Base-by-base conservation (phyloP, 106 monocot genomes). In the Narthecium ossifragum region DNA sequence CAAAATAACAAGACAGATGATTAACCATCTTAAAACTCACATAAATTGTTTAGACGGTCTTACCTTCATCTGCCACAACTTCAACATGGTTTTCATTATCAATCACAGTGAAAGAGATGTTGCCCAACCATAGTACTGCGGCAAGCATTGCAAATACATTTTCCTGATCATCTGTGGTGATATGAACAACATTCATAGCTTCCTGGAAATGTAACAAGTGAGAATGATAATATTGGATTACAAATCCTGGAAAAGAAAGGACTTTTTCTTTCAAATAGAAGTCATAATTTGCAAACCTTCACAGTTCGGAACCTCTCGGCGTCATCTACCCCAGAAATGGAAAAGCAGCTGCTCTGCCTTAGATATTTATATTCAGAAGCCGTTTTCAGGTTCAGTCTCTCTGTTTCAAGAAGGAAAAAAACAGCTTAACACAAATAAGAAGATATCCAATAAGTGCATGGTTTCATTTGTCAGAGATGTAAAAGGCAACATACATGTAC, bases 71-170 rank as follows among this genome's bases (percentile, higher is more conserved):
- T 34, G 63, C 51, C 52, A 98, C 73, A 71, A 83, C 71, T 73
- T 87, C 81, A 69, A 76, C 90, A 66, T 98, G 96, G 65, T 91
- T 84, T 77, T 98, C 96, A 70, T 82, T 79, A 66, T 98, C 96
- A 65, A 84, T 75, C 61, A 90, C 78, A 11, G 69, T 69, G 68
- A 98, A 98, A 10, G 80, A 79, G 46, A 98, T 75, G 57, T 98
- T 84, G 31, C 96, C 96, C 67, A 98, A 63, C 96, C 96, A 98
- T 37, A 98, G 66, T 60, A 98, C 84, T 47, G 87, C 84, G 53
- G 91, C 72, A 51, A 98, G 86, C 80, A 98, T 91, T 18, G 90
- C 75, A 70, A 91, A 98, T 30, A 84, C 69, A 60, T 68, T 79
- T 31, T 84, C 70, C 81, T 88, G 96, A 61, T 98, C 84, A 53